phyloP scores from a whole-genome alignment of 257 asterid species.

The Solanum ossicruentum region DNA sequence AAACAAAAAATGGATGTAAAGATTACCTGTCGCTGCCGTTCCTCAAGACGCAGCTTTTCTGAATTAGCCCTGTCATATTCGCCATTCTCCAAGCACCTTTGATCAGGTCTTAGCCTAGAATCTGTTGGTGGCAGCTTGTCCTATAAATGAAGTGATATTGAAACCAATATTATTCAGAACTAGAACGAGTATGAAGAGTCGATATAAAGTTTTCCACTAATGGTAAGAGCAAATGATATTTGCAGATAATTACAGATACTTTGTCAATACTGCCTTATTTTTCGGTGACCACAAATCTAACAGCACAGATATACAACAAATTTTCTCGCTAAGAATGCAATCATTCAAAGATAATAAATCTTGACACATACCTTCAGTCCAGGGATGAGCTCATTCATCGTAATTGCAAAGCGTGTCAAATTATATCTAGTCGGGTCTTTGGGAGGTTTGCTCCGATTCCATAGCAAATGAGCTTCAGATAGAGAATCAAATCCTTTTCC shows the following conservation, averaged over 20 bases:
- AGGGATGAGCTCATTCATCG: constrained; percentile 76
- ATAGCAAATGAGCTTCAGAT: constrained; percentile 60
- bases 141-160: constrained; percentile 23
- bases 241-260: background rate
- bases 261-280: background rate
- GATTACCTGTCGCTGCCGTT: constrained; percentile 89
- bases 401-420: constrained; percentile 79
- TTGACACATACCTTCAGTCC: constrained; percentile 44
- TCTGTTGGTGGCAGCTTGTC: constrained; percentile 93
- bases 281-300: background rate
- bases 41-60: constrained; percentile 77
- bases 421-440: constrained; percentile 76
- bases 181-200: background rate
- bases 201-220: background rate
- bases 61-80: constrained; percentile 72
- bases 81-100: constrained; percentile 89
- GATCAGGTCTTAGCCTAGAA: constrained; percentile 95
- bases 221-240: background rate
- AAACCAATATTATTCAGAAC: background rate
- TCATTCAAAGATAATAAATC: background rate
- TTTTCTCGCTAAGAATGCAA: background rate
- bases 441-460: constrained; percentile 82
- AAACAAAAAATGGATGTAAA: background rate
- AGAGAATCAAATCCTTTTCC: constrained; percentile 48
- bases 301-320: background rate